Percentiles rank a stretch among this genome's conserved stretches.
Evolutionary conservation across 805 yeast species (phyloP).

Genomic region (Tanozyma kutaoensis): DNA sequence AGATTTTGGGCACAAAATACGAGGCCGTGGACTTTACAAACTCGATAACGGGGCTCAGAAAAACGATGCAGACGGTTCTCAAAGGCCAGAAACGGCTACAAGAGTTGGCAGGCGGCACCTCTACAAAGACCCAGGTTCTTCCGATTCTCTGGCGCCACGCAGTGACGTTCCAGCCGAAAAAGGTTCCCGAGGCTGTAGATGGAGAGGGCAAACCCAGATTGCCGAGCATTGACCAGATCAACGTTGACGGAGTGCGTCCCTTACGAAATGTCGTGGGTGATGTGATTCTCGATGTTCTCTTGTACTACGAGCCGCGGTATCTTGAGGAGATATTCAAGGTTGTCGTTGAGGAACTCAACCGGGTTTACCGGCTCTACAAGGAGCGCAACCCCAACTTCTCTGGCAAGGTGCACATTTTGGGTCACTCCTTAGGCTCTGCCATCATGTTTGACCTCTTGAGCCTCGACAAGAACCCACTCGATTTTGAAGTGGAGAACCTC

Average conservation of each 20-base stretch:
- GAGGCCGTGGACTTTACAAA: constrained; percentile 82
- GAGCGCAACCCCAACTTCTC: constrained; percentile 56
- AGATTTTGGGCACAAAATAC: constrained; percentile 62
- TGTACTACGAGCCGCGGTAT: constrained; percentile 61
- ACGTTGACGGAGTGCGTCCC: constrained; percentile 66
- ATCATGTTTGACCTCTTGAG: constrained; percentile 66
- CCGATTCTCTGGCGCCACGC: constrained; percentile 90
- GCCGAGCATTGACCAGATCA: constrained; percentile 60
- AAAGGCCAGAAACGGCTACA: no score
- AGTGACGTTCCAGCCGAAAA: constrained; percentile 45
- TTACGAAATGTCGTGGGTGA: constrained; percentile 74
- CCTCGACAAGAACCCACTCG: constrained; percentile 28
- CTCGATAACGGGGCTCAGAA: constrained; percentile 56
- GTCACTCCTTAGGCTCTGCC: constrained; percentile 88
- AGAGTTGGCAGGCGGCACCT: no score
- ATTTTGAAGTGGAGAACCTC: constrained; percentile 60
- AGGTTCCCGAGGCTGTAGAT: constrained; percentile 20
- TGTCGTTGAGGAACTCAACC: constrained; percentile 53
- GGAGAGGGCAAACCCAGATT: constrained; percentile 27
- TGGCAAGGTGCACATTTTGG: constrained; percentile 76
- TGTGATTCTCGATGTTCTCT: constrained; percentile 69
- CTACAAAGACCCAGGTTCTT: constrained; percentile 54
- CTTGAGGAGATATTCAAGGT: constrained; percentile 45
- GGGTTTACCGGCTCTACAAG: constrained; percentile 42
- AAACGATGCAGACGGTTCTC: constrained; percentile 22